phyloP scores from a whole-genome alignment of 257 asterid genomes.

The Gentiana macrophylla region DNA sequence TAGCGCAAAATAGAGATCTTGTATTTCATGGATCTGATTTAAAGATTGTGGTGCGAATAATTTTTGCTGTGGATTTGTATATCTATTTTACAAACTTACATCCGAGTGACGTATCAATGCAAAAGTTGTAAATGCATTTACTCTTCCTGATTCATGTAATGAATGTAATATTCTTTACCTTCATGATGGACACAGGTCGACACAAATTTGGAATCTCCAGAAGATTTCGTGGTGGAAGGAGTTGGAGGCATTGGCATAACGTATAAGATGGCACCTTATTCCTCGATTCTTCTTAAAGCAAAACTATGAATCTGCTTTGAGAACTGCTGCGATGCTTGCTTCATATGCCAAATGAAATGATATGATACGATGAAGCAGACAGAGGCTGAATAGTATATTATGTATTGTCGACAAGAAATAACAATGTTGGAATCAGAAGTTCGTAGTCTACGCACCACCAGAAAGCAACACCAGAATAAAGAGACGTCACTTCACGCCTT shows the following conservation, averaged over 20 bases:
- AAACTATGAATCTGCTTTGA: slow-evolving; percentile 23
- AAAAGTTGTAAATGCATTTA: background rate
- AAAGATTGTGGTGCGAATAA: too few species aligned
- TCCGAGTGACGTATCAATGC: background rate
- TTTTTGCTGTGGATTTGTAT: background rate
- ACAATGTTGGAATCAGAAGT: too few species aligned
- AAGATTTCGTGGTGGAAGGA: slow-evolving; percentile 58
- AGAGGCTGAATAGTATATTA: too few species aligned
- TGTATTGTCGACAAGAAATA: too few species aligned
- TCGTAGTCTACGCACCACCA: too few species aligned
- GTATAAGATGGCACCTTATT: slow-evolving; percentile 63
- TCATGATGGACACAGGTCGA: slow-evolving; percentile 41
- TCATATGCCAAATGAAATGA: too few species aligned
- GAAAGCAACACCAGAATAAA: too few species aligned
- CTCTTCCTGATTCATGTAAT: background rate
- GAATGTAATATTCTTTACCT: background rate
- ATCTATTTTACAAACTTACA: background rate
- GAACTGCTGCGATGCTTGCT: too few species aligned
- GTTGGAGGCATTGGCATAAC: slow-evolving; percentile 40
- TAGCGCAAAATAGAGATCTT: too few species aligned
- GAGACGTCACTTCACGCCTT: too few species aligned
- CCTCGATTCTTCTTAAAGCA: slow-evolving; percentile 71
- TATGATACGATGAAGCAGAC: too few species aligned
- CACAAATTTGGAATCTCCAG: slow-evolving; percentile 73
- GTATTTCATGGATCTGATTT: too few species aligned